Percentiles rank a stretch among this genome's conserved stretches.
phyloP scores from a whole-genome alignment of 352 stramenopile species.

The Aphanomyces cochlioides region DNA sequence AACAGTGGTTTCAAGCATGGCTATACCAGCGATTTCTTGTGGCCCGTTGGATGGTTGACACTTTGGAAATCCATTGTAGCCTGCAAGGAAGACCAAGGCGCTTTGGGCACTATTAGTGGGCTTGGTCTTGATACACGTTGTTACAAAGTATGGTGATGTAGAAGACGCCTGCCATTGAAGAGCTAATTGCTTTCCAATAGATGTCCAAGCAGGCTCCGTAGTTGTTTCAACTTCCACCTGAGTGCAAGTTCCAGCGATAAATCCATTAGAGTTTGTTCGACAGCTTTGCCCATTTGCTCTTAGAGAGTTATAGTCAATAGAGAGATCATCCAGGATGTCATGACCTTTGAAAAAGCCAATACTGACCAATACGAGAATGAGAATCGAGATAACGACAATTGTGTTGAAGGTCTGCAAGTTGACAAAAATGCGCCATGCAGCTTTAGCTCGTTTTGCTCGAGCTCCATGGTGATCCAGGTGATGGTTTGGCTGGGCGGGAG shows the following conservation, averaged over 20 bases:
- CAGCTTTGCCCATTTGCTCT: constrained; percentile 4
- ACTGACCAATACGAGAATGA: background rate
- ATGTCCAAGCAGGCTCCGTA: background rate
- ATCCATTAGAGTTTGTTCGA: background rate
- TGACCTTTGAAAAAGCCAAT: constrained; percentile 15
- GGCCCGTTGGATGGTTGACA: background rate
- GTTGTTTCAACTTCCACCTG: constrained; percentile 17
- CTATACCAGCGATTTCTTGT: constrained; percentile 5
- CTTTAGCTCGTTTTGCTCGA: too few relatives aligned
- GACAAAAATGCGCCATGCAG: too few relatives aligned
- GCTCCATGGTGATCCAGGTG: too few relatives aligned
- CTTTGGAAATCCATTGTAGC: constrained; percentile 4
- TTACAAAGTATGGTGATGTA: background rate
- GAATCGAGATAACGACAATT: background rate
- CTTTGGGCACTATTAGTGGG: background rate
- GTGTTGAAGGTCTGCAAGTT: too few relatives aligned
- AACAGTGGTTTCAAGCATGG: constrained; percentile 9
- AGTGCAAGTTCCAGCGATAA: background rate
- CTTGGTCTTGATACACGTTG: constrained; percentile 1
- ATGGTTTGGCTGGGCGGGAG: too few relatives aligned
- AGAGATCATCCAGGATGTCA: constrained; percentile 3
- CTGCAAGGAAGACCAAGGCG: constrained; percentile 11
- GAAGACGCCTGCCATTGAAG: background rate
- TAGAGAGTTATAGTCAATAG: background rate
- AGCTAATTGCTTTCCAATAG: background rate